Evolutionary conservation across 768 basidiomycete genomes (phyloP), one percentile per base, ranked within the genome.

Genomic region (Zangia roseola): DNA sequence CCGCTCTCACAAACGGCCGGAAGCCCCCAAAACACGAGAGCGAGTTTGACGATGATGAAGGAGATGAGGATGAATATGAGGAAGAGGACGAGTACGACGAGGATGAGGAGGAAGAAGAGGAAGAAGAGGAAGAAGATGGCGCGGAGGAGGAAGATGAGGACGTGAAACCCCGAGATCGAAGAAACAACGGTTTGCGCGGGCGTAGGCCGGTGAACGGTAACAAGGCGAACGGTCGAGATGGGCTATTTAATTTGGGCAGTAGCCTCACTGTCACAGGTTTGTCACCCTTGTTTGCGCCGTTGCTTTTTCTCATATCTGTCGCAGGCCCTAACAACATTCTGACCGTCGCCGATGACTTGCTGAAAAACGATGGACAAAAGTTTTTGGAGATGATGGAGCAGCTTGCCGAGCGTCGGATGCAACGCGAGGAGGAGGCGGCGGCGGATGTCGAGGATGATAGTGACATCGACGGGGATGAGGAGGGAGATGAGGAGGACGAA

Each of bases 341-440:
- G 38, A 99, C 97, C 19, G 95, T 99, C 45, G 97, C 97, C 39
- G 97, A 99, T 64, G 97, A 99, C 72, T 81, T 99, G 38, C 78
- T 99, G 59, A 97, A 97, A 77, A 98, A 98, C 61, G 94, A 99
- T 62, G 95, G 95, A 2, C 91, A 94, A 62, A 97, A 97, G 74
- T 99, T 99, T 74, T 74, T 99, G 60, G 97, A 99, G 75, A 99
- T 99, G 97, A 99, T 99, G 97, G 97, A 98, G 68, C 93, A 95
- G 70, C 80, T 99, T 17, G 94, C 95, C 0, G 93, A 97, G 63
- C 81, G 92, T 42, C 81, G 95, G 38, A 91, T 95, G 81, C 86
- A 90, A 58, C 81, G 94, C 5, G 94, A 97, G 63, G 88, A 94
- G 58, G 76, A 79, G 62, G 78, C 74, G 26, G 78, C 74, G 16